Conservation (phyloP, 108 stramenopile genomes). For the Nitzschia inconspicua region DNA sequence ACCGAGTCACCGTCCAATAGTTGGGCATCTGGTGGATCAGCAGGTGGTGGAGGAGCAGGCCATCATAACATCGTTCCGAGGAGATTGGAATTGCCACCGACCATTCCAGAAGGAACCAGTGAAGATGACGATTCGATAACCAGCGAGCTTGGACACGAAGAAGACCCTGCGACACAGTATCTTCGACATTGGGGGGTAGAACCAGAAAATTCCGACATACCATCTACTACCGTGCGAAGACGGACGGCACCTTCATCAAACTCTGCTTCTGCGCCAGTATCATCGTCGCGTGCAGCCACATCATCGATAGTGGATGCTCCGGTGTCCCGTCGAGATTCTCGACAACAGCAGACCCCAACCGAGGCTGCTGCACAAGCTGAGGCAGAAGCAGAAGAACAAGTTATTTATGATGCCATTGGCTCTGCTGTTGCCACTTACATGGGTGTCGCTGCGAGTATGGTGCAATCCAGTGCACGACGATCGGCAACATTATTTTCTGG, state of each 20-base stretch:
- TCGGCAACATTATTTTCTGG: not conserved
- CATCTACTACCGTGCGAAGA: not conserved
- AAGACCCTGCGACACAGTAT: slow-evolving; percentile 2
- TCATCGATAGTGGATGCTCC: no score
- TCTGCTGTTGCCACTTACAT: not conserved
- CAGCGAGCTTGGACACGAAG: not conserved
- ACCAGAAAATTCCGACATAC: not conserved
- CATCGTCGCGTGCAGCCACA: no score
- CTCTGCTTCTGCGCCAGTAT: no score
- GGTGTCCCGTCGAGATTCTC: not conserved
- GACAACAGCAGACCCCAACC: not conserved
- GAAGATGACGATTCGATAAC: no score
- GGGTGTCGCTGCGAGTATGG: not conserved
- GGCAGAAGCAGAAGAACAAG: not conserved
- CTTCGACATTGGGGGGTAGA: no score
- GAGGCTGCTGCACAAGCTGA: not conserved
- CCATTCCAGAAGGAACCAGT: slow-evolving; percentile 6
- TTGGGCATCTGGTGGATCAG: no score
- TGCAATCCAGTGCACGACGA: not conserved
- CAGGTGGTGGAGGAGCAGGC: no score
- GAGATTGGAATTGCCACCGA: slow-evolving; percentile 7
- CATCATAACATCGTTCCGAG: not conserved
- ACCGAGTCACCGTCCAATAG: not conserved
- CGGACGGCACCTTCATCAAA: not conserved
- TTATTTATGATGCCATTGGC: slow-evolving; percentile 9